Conservation (phyloP, 1,284 basidiomycete species). For the Hortiboletus rubellus region DNA sequence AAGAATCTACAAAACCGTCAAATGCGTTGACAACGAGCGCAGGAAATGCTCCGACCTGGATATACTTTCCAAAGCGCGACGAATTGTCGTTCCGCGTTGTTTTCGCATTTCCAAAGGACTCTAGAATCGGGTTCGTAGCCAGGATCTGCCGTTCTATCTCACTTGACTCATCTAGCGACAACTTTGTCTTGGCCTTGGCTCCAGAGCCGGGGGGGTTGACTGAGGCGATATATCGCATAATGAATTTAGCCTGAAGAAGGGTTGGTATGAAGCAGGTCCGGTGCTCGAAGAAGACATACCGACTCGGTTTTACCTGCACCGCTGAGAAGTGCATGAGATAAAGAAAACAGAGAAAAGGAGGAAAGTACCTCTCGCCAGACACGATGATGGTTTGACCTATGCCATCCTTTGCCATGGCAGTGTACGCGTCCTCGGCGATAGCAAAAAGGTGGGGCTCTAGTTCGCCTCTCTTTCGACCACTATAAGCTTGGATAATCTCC, state of each 20-base stretch:
- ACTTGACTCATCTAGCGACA: slow-evolving; percentile 78
- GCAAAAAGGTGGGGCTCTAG: slow-evolving; percentile 98
- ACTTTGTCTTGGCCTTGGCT: slow-evolving; percentile 66
- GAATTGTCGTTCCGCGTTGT: slow-evolving; percentile 99
- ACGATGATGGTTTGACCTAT: slow-evolving; percentile 99
- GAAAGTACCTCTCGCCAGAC: slow-evolving; percentile 88
- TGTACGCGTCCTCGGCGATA: slow-evolving; percentile 98
- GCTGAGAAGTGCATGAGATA: slow-evolving; percentile 46
- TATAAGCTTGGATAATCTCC: slow-evolving; percentile 97
- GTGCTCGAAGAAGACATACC: slow-evolving; percentile 43
- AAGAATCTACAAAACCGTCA: slow-evolving; percentile 66
- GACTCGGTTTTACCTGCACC: slow-evolving; percentile 99
- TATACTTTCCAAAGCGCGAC: slow-evolving; percentile 98
- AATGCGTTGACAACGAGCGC: slow-evolving; percentile 3
- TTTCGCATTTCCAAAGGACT: slow-evolving; percentile 99
- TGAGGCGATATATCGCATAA: slow-evolving; percentile 98
- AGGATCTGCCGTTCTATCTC: slow-evolving; percentile 97
- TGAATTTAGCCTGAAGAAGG: slow-evolving; percentile 84
- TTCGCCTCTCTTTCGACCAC: slow-evolving; percentile 89
- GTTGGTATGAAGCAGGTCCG: slow-evolving; percentile 4
- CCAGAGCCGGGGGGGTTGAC: slow-evolving; percentile 82
- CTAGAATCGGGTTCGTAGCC: slow-evolving; percentile 98
- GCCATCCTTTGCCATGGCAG: slow-evolving; percentile 93
- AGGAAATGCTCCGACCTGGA: slow-evolving; percentile 67
- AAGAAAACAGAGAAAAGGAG: slow-evolving; percentile 9